These are phyloP conservation scores for Metschnikowia baotianmanensis DNA, from an alignment of 805 yeast genomes.

Conservation along the genomic window DNA sequence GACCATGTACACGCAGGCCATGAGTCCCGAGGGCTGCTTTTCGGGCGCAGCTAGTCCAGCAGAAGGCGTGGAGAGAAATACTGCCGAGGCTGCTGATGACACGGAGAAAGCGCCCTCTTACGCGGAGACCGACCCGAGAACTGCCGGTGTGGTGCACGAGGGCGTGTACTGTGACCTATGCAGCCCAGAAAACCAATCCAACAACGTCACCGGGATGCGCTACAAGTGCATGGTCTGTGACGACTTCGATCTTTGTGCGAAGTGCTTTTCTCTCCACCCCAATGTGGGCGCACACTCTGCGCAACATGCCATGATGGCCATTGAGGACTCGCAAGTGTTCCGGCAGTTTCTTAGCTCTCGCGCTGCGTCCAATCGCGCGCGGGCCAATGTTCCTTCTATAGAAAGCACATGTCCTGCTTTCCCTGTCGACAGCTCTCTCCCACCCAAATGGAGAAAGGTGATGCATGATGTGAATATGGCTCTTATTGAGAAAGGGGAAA, in stretches of 20 bases:
- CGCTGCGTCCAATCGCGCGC: background rate
- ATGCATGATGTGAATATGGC: no score
- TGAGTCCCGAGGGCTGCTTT: constrained; percentile 5
- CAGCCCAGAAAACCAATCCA: constrained; percentile 19
- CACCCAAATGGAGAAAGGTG: no score
- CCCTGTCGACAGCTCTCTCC: no score
- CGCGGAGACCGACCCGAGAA: background rate
- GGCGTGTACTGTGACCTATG: constrained; percentile 38
- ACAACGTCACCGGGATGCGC: constrained; percentile 12
- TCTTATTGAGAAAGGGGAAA: no score
- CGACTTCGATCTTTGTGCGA: constrained; percentile 18
- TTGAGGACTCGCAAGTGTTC: constrained; percentile 6
- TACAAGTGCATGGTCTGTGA: constrained; percentile 18
- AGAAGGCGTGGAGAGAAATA: no score
- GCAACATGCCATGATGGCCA: constrained; percentile 18
- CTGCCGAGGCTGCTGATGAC: background rate
- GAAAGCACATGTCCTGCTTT: background rate
- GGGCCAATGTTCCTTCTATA: background rate
- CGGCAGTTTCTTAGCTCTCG: constrained; percentile 2
- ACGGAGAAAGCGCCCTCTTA: no score
- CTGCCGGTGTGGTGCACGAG: constrained; percentile 19
- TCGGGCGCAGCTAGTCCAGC: no score
- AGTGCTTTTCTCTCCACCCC: constrained; percentile 6
- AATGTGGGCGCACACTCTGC: constrained; percentile 7
- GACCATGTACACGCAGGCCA: constrained; percentile 4